Evolutionary conservation across 2,329 filamentous ascomycete species (phyloP).

Genomic region (Fusarium anthophilum): DNA sequence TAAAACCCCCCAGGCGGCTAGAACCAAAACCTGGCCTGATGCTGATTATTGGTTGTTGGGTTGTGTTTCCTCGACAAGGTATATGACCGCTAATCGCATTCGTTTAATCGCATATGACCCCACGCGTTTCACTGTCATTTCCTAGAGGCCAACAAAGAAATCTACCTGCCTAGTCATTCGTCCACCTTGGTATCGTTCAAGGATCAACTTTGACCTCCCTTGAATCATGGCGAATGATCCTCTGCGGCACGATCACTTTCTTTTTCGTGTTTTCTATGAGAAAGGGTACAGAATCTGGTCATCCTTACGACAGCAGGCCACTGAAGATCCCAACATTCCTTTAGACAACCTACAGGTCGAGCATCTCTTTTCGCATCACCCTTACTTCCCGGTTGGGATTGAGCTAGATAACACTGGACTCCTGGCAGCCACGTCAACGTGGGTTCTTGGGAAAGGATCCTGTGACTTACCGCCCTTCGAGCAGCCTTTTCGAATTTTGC

Average conservation of each 20-base stretch:
- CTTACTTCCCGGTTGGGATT: neutral
- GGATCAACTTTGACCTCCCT: neutral
- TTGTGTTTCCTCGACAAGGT: no score
- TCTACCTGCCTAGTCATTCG: neutral
- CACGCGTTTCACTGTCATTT: neutral
- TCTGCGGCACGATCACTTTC: neutral
- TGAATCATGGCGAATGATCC: neutral
- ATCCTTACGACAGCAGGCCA: neutral
- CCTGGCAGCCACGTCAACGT: neutral
- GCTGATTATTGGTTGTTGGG: no score
- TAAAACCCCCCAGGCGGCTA: no score
- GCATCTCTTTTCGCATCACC: slow-evolving; percentile 1
- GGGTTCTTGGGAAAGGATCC: neutral
- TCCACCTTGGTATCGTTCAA: neutral
- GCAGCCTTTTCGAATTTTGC: neutral
- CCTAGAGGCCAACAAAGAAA: neutral
- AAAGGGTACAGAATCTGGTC: neutral
- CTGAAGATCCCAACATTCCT: neutral
- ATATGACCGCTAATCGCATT: neutral
- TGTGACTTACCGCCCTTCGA: neutral
- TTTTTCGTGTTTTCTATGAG: neutral
- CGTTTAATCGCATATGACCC: neutral
- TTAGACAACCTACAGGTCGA: neutral
- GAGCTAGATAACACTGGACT: neutral
- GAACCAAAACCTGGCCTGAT: no score